Conservation (phyloP, 169 alveolate species). For the Theileria annulata region DNA sequence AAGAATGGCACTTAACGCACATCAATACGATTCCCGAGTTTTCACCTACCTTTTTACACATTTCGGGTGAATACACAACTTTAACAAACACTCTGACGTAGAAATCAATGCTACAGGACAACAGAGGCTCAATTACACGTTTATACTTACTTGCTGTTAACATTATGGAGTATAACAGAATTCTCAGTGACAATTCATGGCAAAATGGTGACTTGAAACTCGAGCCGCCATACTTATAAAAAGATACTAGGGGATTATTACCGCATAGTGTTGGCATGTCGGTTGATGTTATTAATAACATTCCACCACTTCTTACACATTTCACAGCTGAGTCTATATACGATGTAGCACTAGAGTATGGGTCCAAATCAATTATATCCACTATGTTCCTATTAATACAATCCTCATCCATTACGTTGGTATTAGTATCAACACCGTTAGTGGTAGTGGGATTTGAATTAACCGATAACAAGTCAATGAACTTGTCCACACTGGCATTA, state of each 20-base stretch:
- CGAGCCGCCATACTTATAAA: constrained; percentile 91
- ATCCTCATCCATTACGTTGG: background rate
- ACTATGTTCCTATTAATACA: constrained; percentile 45
- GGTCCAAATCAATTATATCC: constrained; percentile 90
- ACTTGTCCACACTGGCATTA: constrained; percentile 35
- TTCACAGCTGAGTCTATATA: constrained; percentile 89
- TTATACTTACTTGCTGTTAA: constrained; percentile 89
- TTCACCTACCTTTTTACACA: constrained; percentile 83
- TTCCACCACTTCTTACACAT: constrained; percentile 88
- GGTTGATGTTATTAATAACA: constrained; percentile 91
- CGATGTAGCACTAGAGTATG: constrained; percentile 92
- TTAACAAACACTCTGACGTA: constrained; percentile 89
- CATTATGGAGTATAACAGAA: constrained; percentile 83
- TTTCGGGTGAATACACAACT: constrained; percentile 80
- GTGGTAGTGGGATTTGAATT: background rate
- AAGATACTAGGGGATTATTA: constrained; percentile 90
- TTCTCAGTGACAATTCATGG: constrained; percentile 89
- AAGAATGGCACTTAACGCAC: constrained; percentile 61
- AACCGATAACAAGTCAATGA: constrained; percentile 16
- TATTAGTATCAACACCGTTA: no score
- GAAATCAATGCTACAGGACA: constrained; percentile 90
- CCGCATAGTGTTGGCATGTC: constrained; percentile 96
- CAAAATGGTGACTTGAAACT: constrained; percentile 85
- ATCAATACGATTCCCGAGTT: constrained; percentile 79
- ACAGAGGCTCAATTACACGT: constrained; percentile 84